Conservation (phyloP, 1,284 basidiomycete species). For the Farysia itapuensis region DNA sequence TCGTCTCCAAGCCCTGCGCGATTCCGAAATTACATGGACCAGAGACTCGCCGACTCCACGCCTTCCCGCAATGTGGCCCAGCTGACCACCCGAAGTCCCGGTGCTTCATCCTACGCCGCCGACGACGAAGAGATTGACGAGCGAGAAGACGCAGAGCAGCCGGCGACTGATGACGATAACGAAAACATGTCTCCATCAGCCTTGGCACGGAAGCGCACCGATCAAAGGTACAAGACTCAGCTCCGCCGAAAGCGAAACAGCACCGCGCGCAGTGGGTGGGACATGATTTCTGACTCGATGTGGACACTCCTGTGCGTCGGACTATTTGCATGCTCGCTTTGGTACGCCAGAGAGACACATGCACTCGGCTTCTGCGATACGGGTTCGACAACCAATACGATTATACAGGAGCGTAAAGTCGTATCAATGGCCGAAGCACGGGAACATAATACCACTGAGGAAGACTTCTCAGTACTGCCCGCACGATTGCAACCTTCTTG, state of each 20-base stretch:
- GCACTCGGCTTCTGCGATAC: constrained; percentile 50
- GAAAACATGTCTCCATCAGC: constrained; percentile 20
- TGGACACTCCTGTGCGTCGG: constrained; percentile 4
- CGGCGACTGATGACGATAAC: constrained; percentile 12
- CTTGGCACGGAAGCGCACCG: constrained; percentile 27
- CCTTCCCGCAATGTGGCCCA: constrained; percentile 33
- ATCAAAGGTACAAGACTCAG: no score
- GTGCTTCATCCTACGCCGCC: constrained; percentile 5
- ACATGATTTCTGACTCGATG: neutral
- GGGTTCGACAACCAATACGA: constrained; percentile 23
- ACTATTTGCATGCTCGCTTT: constrained; percentile 9
- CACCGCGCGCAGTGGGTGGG: constrained; percentile 2
- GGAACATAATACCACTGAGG: constrained; percentile 20
- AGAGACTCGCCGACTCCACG: constrained; percentile 21
- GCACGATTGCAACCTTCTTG: constrained; percentile 31
- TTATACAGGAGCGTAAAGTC: constrained; percentile 20
- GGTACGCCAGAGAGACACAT: constrained; percentile 44
- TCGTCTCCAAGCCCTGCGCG: constrained; percentile 4
- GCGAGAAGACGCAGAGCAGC: constrained; percentile 2
- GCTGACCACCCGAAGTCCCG: constrained; percentile 7
- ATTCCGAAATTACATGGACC: constrained; percentile 42
- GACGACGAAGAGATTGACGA: constrained; percentile 10
- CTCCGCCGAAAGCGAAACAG: constrained; percentile 19
- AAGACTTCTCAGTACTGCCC: constrained; percentile 25
- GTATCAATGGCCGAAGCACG: constrained; percentile 16